Evolutionary conservation across 2,329 filamentous ascomycete genomes (phyloP), one percentile per base, ranked within the genome.

Genomic region (Alternaria viburni): DNA sequence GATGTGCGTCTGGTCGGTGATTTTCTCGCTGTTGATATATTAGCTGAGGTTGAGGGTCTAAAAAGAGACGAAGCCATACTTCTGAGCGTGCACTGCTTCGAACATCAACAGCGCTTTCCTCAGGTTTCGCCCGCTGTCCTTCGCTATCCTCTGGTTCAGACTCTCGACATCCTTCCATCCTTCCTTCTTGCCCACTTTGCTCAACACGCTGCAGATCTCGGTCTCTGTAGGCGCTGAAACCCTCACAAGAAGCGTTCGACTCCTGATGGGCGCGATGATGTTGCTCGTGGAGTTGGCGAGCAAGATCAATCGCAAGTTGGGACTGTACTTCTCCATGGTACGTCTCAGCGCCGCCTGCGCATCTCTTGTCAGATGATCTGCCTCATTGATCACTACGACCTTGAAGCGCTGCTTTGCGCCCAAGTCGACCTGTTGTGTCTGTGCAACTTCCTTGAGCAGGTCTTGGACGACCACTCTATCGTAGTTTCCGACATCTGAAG

Each of bases 301-400:
- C 64, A 99, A 83, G 52, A 99, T 98, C 71, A 99, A 82, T 21
- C 96, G 88, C 76, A 99, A 76, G 79, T 99, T 99, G 13, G 95
- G 94, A 74, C 92, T 96, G 85, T 99, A 99, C 81, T 99, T 99
- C 83, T 99, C 96, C 96, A 99, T 99, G 0, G 96, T 99, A 67
- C 96, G 86, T 79, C 96, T 89, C 76, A 99, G 83, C 30, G 96
- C 96, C 0, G 96, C 96, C 82, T 99, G 96, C 4, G 96, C 96
- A 85, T 99, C 96, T 67, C 96, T 86, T 4, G 91, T 96, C 68
- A 99, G 86, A 76, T 97, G 92, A 77, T 99, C 96, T 8, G 96
- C 96, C 84, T 99, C 96, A 74, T 99, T 99, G 86, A 99, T 98
- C 36, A 99, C 95, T 1, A 99, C 96, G 1, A 99, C 94, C 83